These are phyloP conservation scores for Naematelia aurantialba DNA, from an alignment of 768 basidiomycete species.

Conservation along the genomic window DNA sequence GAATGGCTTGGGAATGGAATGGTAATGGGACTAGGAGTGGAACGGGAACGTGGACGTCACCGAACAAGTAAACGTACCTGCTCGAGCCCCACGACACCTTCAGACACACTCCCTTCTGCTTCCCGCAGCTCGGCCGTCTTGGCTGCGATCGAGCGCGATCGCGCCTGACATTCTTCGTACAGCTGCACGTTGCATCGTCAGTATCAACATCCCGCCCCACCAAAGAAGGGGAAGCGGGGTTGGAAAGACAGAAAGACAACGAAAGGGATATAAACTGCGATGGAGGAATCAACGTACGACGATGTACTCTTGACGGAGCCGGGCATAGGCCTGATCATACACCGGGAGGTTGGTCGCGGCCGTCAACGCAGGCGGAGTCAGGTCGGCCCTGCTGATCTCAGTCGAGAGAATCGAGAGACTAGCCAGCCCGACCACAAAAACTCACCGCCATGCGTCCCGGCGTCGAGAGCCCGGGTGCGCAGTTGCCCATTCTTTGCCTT, in stretches of 20 bases:
- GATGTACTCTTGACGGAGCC: constrained; percentile 39
- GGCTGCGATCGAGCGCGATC: constrained; percentile 21
- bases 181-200: constrained; percentile 26
- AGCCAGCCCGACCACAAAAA: neutral
- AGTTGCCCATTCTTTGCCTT: constrained; percentile 27
- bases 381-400: constrained; percentile 29
- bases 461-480: constrained; percentile 9
- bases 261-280: constrained; percentile 2
- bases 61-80: constrained; percentile 42
- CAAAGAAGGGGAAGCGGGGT: too few species aligned
- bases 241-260: neutral
- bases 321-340: constrained; percentile 42
- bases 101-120: constrained; percentile 27
- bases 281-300: constrained; percentile 19
- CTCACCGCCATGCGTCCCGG: constrained; percentile 47
- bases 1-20: too few species aligned
- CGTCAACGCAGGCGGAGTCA: constrained; percentile 38
- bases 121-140: constrained; percentile 31
- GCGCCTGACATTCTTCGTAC: constrained; percentile 26
- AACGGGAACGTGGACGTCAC: too few species aligned
- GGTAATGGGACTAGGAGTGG: too few species aligned
- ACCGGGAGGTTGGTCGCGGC: constrained; percentile 42
- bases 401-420: neutral
- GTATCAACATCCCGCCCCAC: neutral
- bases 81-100: constrained; percentile 38